phyloP scores from a whole-genome alignment of 2,329 filamentous ascomycete genomes.

The Diaporthe citriasiana region DNA sequence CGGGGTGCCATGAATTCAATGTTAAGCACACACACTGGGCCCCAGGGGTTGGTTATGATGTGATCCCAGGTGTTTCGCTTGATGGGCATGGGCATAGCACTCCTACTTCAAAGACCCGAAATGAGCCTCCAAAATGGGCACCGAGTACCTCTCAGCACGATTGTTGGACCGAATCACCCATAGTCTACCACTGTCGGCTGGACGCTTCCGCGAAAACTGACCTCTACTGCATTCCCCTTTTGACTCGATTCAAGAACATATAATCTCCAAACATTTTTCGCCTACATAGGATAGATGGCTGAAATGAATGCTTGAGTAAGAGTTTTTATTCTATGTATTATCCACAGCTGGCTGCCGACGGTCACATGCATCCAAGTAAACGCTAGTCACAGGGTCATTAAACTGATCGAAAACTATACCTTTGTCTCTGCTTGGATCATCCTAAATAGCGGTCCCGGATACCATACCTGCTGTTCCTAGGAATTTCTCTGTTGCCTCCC shows the following conservation, averaged over 20 bases:
- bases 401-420: too few species aligned
- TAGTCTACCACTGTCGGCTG: not conserved
- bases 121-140: too few species aligned
- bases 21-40: too few species aligned
- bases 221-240: not conserved
- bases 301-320: not conserved
- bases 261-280: too few species aligned
- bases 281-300: not conserved
- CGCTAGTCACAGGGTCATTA: not conserved
- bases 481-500: not conserved
- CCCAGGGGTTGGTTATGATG: not conserved
- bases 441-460: not conserved
- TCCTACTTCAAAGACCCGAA: too few species aligned
- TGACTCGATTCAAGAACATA: too few species aligned
- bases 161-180: not conserved
- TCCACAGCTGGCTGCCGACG: not conserved
- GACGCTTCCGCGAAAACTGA: not conserved
- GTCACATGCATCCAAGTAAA: too few species aligned
- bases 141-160: not conserved
- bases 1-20: too few species aligned
- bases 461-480: not conserved
- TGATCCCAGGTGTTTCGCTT: not conserved
- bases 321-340: not conserved
- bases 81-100: not conserved
- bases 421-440: too few species aligned